Base-by-base conservation (phyloP, 805 yeast genomes). In the Wickerhamomyces silvicola region DNA sequence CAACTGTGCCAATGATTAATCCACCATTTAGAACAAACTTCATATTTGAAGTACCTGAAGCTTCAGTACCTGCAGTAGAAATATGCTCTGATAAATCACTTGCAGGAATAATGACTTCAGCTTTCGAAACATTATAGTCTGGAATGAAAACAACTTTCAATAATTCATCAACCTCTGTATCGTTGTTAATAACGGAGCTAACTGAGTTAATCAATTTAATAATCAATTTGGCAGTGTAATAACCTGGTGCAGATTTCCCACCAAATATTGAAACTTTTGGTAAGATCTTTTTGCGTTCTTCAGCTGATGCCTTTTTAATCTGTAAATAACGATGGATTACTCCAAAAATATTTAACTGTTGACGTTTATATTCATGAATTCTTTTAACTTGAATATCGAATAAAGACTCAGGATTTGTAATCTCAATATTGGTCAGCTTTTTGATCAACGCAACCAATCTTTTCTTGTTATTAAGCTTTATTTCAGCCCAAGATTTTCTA, bases 241-340 rank as follows among this genome's bases (percentile, higher is more conserved):
- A 87, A 43, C 97, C 97, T n/a, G 97, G 97, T 9, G 97, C 97
- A 38, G 94, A 82, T 62, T 88, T 87, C 54, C 97, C 97, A 45
- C 97, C 97, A 58, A 88, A 78, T 39, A 87, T 72, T 26, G 78
- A 71, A 35, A 83, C 92, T 53, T 81, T 83, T 38, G 95, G 79
- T 56, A 70, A 76, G 50, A 74, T 71, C 41, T 57, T 48, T 27
- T 68, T 64, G 50, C 81, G 67, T 59, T 85, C 81, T 35, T 72
- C 72, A 8, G 70, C 64, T 22, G 84, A 60, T 42, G 84, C 65
- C 28, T 72, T 64, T 63, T 86, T 86, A 59, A 87, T 78, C 42
- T 71, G 68, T 41, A 88, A 61, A 57, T 88, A 87, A 49, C 96
- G 70, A 66, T 80, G 68, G 50, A 88, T 84, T 17, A 83, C 84